Percentiles rank a stretch among this genome's conserved stretches.
Conservation (phyloP, 768 basidiomycete species). For the Tulasnella sp. region DNA sequence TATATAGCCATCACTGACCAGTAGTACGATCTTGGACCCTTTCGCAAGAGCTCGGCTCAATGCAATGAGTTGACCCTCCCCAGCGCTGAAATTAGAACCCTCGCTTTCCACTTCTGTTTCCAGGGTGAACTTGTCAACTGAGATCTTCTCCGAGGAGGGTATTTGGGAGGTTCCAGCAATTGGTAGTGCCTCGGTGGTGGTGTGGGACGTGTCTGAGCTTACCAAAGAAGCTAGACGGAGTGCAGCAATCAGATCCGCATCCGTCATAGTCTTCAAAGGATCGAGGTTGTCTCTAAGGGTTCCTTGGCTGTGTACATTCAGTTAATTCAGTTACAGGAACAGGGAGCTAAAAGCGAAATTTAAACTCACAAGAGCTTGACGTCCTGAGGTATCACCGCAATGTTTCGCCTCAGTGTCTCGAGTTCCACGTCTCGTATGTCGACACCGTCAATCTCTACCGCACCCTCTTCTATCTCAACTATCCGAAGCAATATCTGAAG, state of each 20-base stretch:
- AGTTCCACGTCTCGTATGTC: slow-evolving; percentile 10
- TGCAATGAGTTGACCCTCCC: neutral
- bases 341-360: neutral
- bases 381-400: slow-evolving; percentile 14
- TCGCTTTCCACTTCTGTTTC: neutral
- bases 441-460: slow-evolving; percentile 10
- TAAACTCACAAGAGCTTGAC: slow-evolving; percentile 1
- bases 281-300: too few relatives aligned
- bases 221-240: neutral
- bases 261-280: too few relatives aligned
- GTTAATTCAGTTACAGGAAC: neutral
- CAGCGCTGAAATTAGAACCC: neutral
- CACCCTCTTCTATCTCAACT: slow-evolving; percentile 5
- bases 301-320: neutral
- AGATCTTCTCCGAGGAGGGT: too few relatives aligned
- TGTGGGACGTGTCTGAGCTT: neutral
- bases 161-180: neutral
- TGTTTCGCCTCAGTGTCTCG: neutral
- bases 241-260: neutral
- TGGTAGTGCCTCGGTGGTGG: neutral
- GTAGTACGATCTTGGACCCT: slow-evolving; percentile 2
- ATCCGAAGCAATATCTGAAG: slow-evolving; percentile 12
- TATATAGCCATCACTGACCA: neutral
- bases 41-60: neutral
- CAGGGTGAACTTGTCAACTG: neutral